phyloP scores from a whole-genome alignment of 805 yeast species.

The Diddensiella caesifluorescens region DNA sequence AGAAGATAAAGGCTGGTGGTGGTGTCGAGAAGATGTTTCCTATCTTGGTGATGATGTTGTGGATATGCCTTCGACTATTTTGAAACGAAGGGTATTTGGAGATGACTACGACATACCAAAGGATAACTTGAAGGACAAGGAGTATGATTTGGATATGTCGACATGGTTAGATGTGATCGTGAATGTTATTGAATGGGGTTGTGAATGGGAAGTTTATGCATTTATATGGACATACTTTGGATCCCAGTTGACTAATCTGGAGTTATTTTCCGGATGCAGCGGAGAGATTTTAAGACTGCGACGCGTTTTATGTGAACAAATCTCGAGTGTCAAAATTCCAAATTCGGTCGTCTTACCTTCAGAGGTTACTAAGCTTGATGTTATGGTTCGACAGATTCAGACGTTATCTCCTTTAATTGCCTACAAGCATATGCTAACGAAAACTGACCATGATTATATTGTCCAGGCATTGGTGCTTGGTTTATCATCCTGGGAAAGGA shows the following conservation, averaged over 20 bases:
- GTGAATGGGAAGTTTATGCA: slow-evolving; percentile 69
- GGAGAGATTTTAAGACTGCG: slow-evolving; percentile 40
- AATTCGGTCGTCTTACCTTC: slow-evolving; percentile 41
- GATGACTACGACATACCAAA: slow-evolving; percentile 21
- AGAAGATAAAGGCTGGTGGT: slow-evolving; percentile 52
- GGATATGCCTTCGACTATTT: slow-evolving; percentile 35
- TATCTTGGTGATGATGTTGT: slow-evolving; percentile 45
- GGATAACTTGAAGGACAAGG: slow-evolving; percentile 12
- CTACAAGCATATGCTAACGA: slow-evolving; percentile 44
- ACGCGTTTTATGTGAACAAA: slow-evolving; percentile 52
- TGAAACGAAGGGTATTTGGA: slow-evolving; percentile 15
- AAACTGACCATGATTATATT: slow-evolving; percentile 56
- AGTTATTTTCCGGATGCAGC: slow-evolving; percentile 43
- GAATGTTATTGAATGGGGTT: slow-evolving; percentile 45
- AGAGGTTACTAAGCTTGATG: slow-evolving; percentile 49
- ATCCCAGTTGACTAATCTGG: slow-evolving; percentile 58
- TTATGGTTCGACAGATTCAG: slow-evolving; percentile 61
- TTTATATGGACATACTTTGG: slow-evolving; percentile 63
- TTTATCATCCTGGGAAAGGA: slow-evolving; percentile 62
- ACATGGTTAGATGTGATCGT: slow-evolving; percentile 49
- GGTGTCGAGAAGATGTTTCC: slow-evolving; percentile 51
- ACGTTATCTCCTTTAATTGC: slow-evolving; percentile 52
- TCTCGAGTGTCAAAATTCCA: slow-evolving; percentile 38
- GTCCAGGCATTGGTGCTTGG: slow-evolving; percentile 54
- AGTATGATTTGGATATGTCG: slow-evolving; percentile 38